These are phyloP conservation scores for Candida nonsorbophila DNA, from an alignment of 805 yeast genomes.

Conservation along the genomic window DNA sequence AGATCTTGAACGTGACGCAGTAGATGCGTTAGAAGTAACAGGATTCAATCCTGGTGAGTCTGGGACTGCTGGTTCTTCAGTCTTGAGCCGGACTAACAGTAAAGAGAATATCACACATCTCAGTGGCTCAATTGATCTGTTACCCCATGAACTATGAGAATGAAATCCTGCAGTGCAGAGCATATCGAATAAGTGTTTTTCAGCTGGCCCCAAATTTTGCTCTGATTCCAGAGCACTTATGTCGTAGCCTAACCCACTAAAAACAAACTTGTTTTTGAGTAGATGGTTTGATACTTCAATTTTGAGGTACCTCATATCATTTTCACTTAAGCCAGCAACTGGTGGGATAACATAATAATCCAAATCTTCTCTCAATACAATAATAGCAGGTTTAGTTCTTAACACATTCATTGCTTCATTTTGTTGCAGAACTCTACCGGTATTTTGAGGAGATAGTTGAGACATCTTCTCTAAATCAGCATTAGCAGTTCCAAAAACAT, in stretches of 20 bases:
- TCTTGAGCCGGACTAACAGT: slow-evolving; percentile 58
- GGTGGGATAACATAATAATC: slow-evolving; percentile 92
- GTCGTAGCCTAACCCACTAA: slow-evolving; percentile 72
- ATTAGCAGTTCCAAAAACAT: slow-evolving; percentile 65
- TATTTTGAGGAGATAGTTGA: slow-evolving; percentile 28
- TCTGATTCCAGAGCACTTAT: slow-evolving; percentile 21
- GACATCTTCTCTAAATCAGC: slow-evolving; percentile 38
- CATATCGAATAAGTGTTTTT: slow-evolving; percentile 92
- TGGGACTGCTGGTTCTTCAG: slow-evolving; percentile 30
- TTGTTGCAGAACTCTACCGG: slow-evolving; percentile 9
- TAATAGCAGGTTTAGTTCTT: slow-evolving; percentile 79
- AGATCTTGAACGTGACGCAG: slow-evolving; percentile 38
- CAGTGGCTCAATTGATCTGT: slow-evolving; percentile 79
- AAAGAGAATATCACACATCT: slow-evolving; percentile 84
- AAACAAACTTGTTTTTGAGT: slow-evolving; percentile 53
- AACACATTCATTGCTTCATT: slow-evolving; percentile 49
- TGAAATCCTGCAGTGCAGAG: slow-evolving; percentile 83
- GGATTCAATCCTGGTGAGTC: slow-evolving; percentile 40
- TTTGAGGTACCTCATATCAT: slow-evolving; percentile 65
- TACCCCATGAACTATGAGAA: slow-evolving; percentile 74
- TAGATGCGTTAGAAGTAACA: slow-evolving; percentile 37
- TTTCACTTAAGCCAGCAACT: slow-evolving; percentile 45
- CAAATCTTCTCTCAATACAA: slow-evolving; percentile 88
- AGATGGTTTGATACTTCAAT: slow-evolving; percentile 66
- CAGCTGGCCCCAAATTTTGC: slow-evolving; percentile 76